Percentiles rank a stretch among this genome's conserved stretches.
These are phyloP conservation scores for Blepharisma japonicum DNA, from an alignment of 73 alveolate genomes.

Conservation along the genomic window DNA sequence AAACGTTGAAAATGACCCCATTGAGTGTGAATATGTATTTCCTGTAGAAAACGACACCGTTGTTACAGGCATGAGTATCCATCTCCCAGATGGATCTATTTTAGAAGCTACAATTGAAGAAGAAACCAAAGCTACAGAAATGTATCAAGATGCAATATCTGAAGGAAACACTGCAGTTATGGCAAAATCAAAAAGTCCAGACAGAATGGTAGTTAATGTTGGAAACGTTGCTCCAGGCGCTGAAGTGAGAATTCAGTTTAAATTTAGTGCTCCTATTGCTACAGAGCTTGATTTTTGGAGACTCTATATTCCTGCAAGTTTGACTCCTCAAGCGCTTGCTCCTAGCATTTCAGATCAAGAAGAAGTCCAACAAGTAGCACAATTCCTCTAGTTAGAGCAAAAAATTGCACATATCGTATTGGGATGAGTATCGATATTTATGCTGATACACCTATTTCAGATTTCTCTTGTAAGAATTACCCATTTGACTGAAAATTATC, in stretches of 20 bases:
- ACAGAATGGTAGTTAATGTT: not conserved
- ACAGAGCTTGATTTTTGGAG: not conserved
- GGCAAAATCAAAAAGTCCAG: not conserved
- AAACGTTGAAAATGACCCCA: slow-evolving; percentile 16
- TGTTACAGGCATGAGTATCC: not conserved
- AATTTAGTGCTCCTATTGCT: not conserved
- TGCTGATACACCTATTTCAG: not conserved
- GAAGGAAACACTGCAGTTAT: slow-evolving; percentile 26
- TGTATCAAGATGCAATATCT: slow-evolving; percentile 30
- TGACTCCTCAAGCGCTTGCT: too few species aligned
- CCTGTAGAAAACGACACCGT: slow-evolving; percentile 15
- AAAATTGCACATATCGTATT: too few species aligned
- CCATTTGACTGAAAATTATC: not conserved
- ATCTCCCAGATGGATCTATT: not conserved
- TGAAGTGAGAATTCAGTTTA: not conserved
- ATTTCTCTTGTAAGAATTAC: not conserved
- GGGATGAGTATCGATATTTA: not conserved
- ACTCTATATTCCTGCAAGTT: slow-evolving; percentile 13
- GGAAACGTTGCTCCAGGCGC: slow-evolving; percentile 21
- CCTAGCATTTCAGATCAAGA: too few species aligned
- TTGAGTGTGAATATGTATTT: slow-evolving; percentile 25
- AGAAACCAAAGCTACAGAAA: slow-evolving; percentile 1
- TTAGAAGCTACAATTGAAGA: slow-evolving; percentile 12
- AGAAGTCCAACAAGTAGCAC: too few species aligned
- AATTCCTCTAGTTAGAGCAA: too few species aligned